Base-by-base conservation (phyloP, 108 stramenopile genomes). In the Poteriospumella lacustris region DNA sequence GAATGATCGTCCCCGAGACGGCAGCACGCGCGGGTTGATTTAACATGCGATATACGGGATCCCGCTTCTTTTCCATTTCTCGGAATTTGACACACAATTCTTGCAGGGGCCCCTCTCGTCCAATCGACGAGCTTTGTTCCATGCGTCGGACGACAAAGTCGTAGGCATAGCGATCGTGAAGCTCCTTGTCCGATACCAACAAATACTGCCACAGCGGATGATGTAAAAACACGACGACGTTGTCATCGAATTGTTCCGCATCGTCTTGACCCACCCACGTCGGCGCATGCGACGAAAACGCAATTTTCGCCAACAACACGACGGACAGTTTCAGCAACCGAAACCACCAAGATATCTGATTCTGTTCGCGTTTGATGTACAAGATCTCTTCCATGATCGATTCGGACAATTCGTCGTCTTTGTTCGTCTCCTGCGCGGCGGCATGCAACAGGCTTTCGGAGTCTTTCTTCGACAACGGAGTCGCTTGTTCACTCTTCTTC, bases 341-440 rank as follows among this genome's bases (percentile, higher is more conserved):
- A 73, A 29, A 52, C 70, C 70, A 73, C 70, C 70, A 73, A 73
- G 43, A 52, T 9, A 41, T 67, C 19, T 67, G 64, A 67, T 40
- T 9, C 36, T 40, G 36, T 33, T 67, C 64, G 12, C 19, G 9
- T 33, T 67, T 67, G 12, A 67, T 15, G 19, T 52, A 52, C 47
- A 52, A 19, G 9, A 52, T 52, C 19, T 52, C 47, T 52, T 52
- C 47, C 19, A 19, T 19, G 47, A 15, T 15, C 9, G 47, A 9
- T 52, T 52, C 47, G 19, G 9, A 15, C 47, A 52, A 15, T 52
- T 52, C 47, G 15, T 52, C 47, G 19, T 52, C 47, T 52, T 52
- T 52, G 9, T 9, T 15, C 47, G 9, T 19, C 9, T 15, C 19
- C 19, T 15, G n/a, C n/a, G n/a, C n/a, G n/a, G n/a, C n/a, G n/a